A percentile compares a stretch with the other conserved stretches of the same genome.
These are phyloP conservation scores for Dioscorea alata DNA, from an alignment of 106 monocot genomes.

Conservation along the genomic window DNA sequence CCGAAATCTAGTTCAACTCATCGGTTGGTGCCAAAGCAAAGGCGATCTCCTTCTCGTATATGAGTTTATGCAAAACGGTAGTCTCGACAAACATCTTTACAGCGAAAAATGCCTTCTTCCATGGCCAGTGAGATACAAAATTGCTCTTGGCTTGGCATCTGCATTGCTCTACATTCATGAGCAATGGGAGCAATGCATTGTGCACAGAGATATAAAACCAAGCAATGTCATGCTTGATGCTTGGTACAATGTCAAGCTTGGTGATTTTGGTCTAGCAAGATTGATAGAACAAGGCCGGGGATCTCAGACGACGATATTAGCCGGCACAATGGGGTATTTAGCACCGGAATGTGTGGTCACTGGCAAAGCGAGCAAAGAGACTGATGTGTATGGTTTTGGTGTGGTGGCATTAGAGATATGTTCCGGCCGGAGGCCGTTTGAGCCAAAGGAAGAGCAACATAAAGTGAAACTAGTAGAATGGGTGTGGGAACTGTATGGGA, in stretches of 20 bases:
- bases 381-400: constrained; percentile 44
- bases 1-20: constrained; percentile 47
- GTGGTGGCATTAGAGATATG: constrained; percentile 30
- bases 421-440: constrained; percentile 31
- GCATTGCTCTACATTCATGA: constrained; percentile 62
- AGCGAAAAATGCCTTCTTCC: constrained; percentile 2
- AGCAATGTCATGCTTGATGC: constrained; percentile 37
- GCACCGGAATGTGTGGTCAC: constrained; percentile 27
- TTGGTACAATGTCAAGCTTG: constrained; percentile 24
- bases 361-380: constrained; percentile 33
- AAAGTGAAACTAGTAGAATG: constrained; percentile 17
- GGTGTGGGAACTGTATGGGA: constrained; percentile 37
- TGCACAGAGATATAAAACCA: constrained; percentile 34
- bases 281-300: constrained; percentile 25
- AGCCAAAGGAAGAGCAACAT: constrained; percentile 1
- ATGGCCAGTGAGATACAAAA: constrained; percentile 37
- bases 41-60: constrained; percentile 52
- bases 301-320: constrained; percentile 28
- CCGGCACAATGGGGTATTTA: constrained; percentile 37
- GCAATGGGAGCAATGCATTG: constrained; percentile 44
- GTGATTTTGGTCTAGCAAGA: constrained; percentile 41
- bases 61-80: constrained; percentile 60
- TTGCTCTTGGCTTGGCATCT: constrained; percentile 32
- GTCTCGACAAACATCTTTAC: constrained; percentile 44
- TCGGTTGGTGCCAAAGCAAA: constrained; percentile 52